Base-by-base conservation (phyloP, 2,329 filamentous ascomycete species). In the Didymosphaeria variabile region DNA sequence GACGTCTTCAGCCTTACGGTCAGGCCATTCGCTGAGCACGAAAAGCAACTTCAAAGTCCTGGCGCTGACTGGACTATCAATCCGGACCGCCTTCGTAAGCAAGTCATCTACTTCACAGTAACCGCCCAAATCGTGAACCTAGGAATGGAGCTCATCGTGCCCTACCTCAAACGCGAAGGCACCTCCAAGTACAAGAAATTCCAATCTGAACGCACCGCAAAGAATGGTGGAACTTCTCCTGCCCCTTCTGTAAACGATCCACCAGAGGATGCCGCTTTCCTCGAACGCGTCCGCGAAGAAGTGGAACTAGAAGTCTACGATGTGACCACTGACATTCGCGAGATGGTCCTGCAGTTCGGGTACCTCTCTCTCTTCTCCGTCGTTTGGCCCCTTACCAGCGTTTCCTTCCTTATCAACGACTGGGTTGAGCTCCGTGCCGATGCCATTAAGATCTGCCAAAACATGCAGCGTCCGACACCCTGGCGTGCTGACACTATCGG, bases 21-120 rank as follows among this genome's bases (percentile, higher is more conserved):
- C 0, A 88, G 88, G 71, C 89, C 88, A 0, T 89, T 97, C 67
- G 90, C 90, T 0, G 88, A 92, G 58, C 87, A 91, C 66, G 89
- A 94, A 62, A 90, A 93, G 73, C 86, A 92, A 56, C 79, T 92
- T 31, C 83, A 84, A 52, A 61, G 68, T 10, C 80, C 82, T 0
- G 73, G 87, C 29, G 86, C 85, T 5, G 83, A 86, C 26, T 99
- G 97, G 77, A 84, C 88, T 55, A 91, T 97, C 79, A 93, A 98
- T 72, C 90, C 93, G 0, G 85, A 89, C 66, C 86, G 95, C 17
- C 87, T 98, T 38, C 91, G 90, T 69, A 91, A 93, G 69, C 94
- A 98, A 77, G 92, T 97, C 76, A 95, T 97, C 65, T 98, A 97
- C 80, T 95, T 97, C 65, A 97, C 94, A 0, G 92, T 98, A 34